Percentiles rank a stretch among this genome's conserved stretches.
These are phyloP conservation scores for Tagetes erecta DNA, from an alignment of 129 eudicot species.

Conservation along the genomic window DNA sequence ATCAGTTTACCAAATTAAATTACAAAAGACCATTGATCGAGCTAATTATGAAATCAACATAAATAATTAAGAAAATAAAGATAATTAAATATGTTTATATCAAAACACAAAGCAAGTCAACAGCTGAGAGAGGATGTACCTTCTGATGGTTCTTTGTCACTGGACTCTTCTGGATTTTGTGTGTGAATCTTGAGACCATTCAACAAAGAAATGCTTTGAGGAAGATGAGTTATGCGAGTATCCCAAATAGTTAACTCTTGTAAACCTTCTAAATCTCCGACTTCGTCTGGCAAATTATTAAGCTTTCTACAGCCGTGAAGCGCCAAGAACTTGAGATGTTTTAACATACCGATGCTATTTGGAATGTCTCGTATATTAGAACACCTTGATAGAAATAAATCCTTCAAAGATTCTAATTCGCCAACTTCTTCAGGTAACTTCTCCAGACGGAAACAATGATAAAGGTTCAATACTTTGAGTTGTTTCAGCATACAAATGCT, in stretches of 20 bases:
- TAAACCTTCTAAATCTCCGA: neutral
- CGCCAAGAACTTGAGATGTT: neutral
- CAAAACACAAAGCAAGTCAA: too few relatives aligned
- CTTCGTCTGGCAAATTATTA: neutral
- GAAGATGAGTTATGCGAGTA: neutral
- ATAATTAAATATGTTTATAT: too few relatives aligned
- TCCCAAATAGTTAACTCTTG: neutral
- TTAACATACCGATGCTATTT: neutral
- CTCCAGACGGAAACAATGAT: neutral
- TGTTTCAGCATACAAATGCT: neutral
- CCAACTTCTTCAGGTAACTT: neutral
- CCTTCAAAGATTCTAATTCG: neutral
- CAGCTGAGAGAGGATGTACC: too few relatives aligned
- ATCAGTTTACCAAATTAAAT: too few relatives aligned
- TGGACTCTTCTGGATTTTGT: too few relatives aligned
- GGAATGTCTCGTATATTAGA: neutral
- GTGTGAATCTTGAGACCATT: too few relatives aligned
- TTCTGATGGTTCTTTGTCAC: too few relatives aligned
- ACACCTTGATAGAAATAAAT: neutral
- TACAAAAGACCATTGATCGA: too few relatives aligned
- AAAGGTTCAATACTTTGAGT: neutral
- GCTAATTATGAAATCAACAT: too few relatives aligned
- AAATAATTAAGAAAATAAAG: too few relatives aligned
- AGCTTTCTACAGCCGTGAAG: neutral
- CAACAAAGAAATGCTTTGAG: too few relatives aligned